A percentile compares a stretch with the other conserved stretches of the same genome.
These are phyloP conservation scores for Penicillium glabrum DNA, from an alignment of 2,329 filamentous ascomycete genomes.

Conservation along the genomic window DNA sequence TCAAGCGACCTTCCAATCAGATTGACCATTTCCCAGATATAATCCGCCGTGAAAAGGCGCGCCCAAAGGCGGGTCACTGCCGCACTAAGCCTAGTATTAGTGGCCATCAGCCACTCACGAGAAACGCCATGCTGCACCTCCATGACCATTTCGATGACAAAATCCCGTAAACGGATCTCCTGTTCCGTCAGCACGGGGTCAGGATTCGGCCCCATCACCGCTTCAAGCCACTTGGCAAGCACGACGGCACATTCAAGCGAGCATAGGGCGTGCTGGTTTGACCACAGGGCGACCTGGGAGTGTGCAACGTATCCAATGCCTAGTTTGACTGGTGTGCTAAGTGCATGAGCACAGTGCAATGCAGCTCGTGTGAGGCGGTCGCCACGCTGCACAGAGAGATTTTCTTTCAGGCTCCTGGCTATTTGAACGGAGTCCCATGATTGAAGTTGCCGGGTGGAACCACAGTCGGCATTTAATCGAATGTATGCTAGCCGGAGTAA, in stretches of 20 bases:
- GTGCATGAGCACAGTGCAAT: conserved; percentile 55
- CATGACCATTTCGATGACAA: conserved; percentile 39
- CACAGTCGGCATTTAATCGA: conserved; percentile 35
- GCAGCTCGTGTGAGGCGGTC: conserved; percentile 48
- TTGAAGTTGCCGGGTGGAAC: conserved; percentile 31
- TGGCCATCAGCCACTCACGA: conserved; percentile 32
- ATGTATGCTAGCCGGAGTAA: conserved; percentile 35
- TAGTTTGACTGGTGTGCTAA: conserved; percentile 57
- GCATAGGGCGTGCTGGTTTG: conserved; percentile 56
- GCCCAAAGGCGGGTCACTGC: conserved; percentile 35
- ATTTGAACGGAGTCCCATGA: conserved; percentile 34
- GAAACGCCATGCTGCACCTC: conserved; percentile 33
- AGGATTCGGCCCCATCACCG: conserved; percentile 27
- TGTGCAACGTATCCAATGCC: conserved; percentile 56
- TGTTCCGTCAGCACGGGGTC: conserved; percentile 31
- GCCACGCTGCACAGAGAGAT: conserved; percentile 45
- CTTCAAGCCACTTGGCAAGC: conserved; percentile 49
- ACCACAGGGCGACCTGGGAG: conserved; percentile 59
- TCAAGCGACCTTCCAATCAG: conserved; percentile 35
- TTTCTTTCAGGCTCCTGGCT: conserved; percentile 30
- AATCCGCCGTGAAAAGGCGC: conserved; percentile 35
- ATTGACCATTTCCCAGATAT: conserved; percentile 39
- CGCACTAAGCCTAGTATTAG: conserved; percentile 33
- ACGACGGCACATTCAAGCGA: conserved; percentile 57
- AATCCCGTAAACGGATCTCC: conserved; percentile 33